Percentiles rank a stretch among this genome's conserved stretches.
Conservation (phyloP, 305 asterid genomes). For the Solanum hybrid region DNA sequence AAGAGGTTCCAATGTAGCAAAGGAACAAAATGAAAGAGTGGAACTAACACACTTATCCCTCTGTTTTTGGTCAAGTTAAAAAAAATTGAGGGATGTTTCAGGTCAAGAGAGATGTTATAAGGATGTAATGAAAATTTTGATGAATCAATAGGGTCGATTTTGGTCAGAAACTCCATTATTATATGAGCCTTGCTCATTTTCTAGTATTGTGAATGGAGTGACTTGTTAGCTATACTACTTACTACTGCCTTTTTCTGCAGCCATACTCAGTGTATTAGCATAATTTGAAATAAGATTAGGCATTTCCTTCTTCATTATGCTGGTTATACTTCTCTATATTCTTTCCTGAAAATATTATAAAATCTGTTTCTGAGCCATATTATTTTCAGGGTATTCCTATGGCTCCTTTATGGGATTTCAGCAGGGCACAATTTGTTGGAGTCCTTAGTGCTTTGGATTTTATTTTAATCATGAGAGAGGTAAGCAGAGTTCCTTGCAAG, state of each 20-base stretch:
- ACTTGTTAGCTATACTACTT: not conserved
- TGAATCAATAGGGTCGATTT: not conserved
- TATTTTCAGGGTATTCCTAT: slow-evolving; percentile 65
- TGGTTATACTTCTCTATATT: not conserved
- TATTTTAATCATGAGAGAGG: slow-evolving; percentile 92
- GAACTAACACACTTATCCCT: not conserved
- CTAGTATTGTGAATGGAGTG: not conserved
- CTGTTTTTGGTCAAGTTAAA: not conserved
- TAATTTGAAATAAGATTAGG: not conserved
- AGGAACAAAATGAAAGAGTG: not conserved
- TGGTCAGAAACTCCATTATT: not conserved
- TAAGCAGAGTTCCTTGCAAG: slow-evolving; percentile 15
- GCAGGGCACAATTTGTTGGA: slow-evolving; percentile 74
- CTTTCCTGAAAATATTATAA: not conserved
- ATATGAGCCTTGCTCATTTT: not conserved
- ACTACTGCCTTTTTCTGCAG: not conserved
- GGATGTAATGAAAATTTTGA: not conserved
- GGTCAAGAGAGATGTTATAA: not conserved
- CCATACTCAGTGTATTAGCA: not conserved
- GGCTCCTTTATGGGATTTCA: slow-evolving; percentile 90
- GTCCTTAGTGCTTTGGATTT: slow-evolving; percentile 87
- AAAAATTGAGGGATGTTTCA: not conserved
- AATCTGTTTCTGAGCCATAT: not conserved
- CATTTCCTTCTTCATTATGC: not conserved
- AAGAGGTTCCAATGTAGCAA: not conserved